Evolutionary conservation across 768 basidiomycete species (phyloP).

Genomic region (Sistotremastrum suecicum): DNA sequence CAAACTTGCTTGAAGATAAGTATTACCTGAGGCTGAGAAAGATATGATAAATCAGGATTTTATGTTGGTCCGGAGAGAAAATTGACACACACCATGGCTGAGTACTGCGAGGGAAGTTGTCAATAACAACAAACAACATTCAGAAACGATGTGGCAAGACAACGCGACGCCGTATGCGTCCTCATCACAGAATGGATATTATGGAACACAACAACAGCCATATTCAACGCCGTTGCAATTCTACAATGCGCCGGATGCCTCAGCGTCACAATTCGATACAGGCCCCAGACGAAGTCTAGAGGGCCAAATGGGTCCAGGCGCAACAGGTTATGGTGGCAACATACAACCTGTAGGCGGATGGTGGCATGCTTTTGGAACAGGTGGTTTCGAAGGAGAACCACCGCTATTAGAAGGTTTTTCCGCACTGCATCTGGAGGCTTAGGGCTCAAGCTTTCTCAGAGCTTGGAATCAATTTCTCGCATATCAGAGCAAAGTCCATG

Average conservation of each 20-base stretch:
- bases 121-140: background rate
- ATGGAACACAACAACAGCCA: too few relatives aligned
- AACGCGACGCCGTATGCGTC: constrained; percentile 32
- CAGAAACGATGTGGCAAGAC: constrained; percentile 60
- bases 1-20: constrained; percentile 49
- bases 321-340: constrained; percentile 48
- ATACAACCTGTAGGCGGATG: constrained; percentile 66
- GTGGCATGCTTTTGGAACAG: constrained; percentile 96
- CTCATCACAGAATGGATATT: too few relatives aligned
- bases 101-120: constrained; percentile 4
- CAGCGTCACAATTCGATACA: constrained; percentile 41
- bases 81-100: constrained; percentile 13
- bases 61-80: background rate
- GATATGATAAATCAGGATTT: background rate
- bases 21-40: too few relatives aligned
- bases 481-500: constrained; percentile 87
- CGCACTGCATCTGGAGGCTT: background rate
- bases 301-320: constrained; percentile 37
- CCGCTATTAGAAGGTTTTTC: constrained; percentile 78
- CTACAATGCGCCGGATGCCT: constrained; percentile 44
- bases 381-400: constrained; percentile 90
- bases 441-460: constrained; percentile 31
- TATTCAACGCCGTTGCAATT: constrained; percentile 38
- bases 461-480: constrained; percentile 93
- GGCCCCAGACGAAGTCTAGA: constrained; percentile 68